phyloP scores from a whole-genome alignment of 345 rosid genomes.

The Salix exigua region DNA sequence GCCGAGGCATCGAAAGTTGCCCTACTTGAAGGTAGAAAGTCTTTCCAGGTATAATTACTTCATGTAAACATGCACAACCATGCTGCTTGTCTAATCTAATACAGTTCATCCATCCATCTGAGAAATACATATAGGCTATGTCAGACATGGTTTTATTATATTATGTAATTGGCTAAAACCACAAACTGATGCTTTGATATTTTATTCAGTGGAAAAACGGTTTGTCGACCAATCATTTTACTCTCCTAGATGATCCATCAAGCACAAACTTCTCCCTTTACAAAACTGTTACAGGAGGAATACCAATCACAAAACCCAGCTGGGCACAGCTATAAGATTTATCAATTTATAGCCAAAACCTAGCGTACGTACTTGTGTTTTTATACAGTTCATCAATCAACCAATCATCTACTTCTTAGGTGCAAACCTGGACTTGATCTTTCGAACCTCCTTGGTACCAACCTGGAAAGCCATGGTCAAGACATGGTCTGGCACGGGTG shows the following conservation, averaged over 20 bases:
- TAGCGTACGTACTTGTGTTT: neutral
- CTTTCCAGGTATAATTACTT: neutral
- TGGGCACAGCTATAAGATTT: neutral
- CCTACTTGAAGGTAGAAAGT: neutral
- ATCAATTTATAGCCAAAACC: neutral
- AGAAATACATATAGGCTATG: neutral
- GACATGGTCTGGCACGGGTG: conserved; percentile 22
- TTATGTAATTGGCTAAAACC: neutral
- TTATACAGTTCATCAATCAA: neutral
- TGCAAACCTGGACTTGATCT: conserved; percentile 21
- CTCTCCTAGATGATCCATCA: neutral
- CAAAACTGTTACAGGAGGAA: neutral
- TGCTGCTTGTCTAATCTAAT: neutral
- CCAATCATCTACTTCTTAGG: conserved; percentile 15
- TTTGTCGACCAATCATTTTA: too few relatives aligned
- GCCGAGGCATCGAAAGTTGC: neutral
- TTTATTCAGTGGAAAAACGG: neutral
- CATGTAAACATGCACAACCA: neutral
- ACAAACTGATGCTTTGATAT: neutral
- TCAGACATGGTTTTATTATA: neutral
- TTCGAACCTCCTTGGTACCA: conserved; percentile 14
- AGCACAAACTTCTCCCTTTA: neutral
- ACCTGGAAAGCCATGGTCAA: conserved; percentile 24
- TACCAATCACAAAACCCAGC: neutral
- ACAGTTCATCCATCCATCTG: neutral